Conservation (phyloP, 208 protist species). For the Leishmania turanica region DNA sequence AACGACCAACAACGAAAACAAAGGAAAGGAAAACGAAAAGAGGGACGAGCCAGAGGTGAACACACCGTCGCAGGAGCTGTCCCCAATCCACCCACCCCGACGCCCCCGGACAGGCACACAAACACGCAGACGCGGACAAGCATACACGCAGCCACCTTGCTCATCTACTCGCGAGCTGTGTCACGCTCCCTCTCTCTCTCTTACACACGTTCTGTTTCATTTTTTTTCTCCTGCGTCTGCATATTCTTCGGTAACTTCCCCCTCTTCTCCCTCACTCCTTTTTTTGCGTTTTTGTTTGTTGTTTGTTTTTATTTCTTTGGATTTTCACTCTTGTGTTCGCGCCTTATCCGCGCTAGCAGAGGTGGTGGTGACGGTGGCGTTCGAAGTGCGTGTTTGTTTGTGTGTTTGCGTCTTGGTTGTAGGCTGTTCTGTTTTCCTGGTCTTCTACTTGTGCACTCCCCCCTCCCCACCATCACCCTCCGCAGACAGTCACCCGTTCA, state of each 20-base stretch:
- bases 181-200: neutral
- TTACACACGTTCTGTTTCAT: neutral
- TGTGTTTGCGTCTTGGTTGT: neutral
- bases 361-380: neutral
- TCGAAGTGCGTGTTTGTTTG: neutral
- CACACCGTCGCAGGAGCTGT: neutral
- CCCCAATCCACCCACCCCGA: neutral
- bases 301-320: conserved; percentile 16
- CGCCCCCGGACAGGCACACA: neutral
- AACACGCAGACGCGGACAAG: neutral
- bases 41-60: neutral
- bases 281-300: neutral
- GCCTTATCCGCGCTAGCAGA: neutral
- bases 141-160: neutral
- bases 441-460: neutral
- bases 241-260: neutral
- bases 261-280: neutral
- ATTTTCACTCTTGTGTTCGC: conserved; percentile 12
- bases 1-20: neutral
- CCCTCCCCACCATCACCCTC: neutral
- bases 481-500: neutral
- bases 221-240: neutral
- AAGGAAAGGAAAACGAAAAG: neutral
- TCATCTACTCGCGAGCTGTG: neutral
- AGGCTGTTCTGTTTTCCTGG: neutral